Conservation (phyloP, 2,329 filamentous ascomycete species). For the Corniculantispora saksenae region DNA sequence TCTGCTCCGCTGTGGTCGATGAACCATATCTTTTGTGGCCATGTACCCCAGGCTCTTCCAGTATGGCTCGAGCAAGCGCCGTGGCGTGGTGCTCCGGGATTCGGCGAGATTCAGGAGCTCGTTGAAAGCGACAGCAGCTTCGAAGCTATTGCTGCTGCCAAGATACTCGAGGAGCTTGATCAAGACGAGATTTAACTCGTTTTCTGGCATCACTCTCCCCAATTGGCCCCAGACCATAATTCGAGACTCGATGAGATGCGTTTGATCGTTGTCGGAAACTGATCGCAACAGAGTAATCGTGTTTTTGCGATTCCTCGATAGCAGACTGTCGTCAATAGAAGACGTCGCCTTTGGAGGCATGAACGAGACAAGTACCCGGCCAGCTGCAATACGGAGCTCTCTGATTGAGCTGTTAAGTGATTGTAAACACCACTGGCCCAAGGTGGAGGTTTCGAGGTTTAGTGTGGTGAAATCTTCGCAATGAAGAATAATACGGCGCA, state of each 20-base stretch:
- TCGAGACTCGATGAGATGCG: slow-evolving; percentile 76
- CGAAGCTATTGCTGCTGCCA: slow-evolving; percentile 76
- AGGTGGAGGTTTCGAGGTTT: slow-evolving; percentile 64
- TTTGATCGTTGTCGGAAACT: slow-evolving; percentile 67
- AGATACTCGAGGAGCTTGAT: slow-evolving; percentile 84
- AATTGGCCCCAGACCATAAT: slow-evolving; percentile 86
- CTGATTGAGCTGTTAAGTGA: slow-evolving; percentile 81
- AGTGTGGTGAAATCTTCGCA: slow-evolving; percentile 59
- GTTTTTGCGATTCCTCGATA: slow-evolving; percentile 58
- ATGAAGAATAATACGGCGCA: slow-evolving; percentile 71
- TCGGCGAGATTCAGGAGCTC: slow-evolving; percentile 77
- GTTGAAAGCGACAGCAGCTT: slow-evolving; percentile 79
- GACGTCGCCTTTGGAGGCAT: slow-evolving; percentile 40
- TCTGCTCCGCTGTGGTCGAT: slow-evolving; percentile 78
- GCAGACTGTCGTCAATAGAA: slow-evolving; percentile 27
- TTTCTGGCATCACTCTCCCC: slow-evolving; percentile 72
- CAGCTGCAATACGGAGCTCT: slow-evolving; percentile 81
- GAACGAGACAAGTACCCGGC: slow-evolving; percentile 67
- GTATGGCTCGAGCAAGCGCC: slow-evolving; percentile 78
- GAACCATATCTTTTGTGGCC: slow-evolving; percentile 78
- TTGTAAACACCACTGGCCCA: slow-evolving; percentile 80
- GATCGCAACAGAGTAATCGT: slow-evolving; percentile 70
- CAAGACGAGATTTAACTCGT: slow-evolving; percentile 84
- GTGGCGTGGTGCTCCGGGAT: slow-evolving; percentile 60
- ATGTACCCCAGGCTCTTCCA: slow-evolving; percentile 84